Percentiles rank a stretch among this genome's conserved stretches.
phyloP scores from a whole-genome alignment of 495 filamentous ascomycete species.

The Daldinia vernicosa region DNA sequence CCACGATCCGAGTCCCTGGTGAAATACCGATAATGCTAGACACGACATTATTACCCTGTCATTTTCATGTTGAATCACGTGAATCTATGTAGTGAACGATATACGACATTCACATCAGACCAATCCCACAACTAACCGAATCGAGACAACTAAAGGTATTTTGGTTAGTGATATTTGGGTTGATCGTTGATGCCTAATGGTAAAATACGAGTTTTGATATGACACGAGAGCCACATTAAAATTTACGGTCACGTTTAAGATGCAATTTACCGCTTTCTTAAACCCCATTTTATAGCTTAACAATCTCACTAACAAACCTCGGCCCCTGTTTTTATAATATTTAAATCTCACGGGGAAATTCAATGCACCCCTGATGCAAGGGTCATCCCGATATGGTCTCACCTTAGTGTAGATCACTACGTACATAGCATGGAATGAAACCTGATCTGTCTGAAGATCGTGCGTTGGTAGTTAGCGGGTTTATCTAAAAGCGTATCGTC shows the following conservation, averaged over 20 bases:
- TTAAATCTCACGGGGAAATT: conserved; percentile 26
- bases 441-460: conserved; percentile 24
- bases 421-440: conserved; percentile 36
- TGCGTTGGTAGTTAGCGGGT: conserved; percentile 16
- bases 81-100: conserved; percentile 5
- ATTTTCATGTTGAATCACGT: neutral
- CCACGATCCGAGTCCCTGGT: neutral
- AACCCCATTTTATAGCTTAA: neutral
- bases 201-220: neutral
- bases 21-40: neutral
- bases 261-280: neutral
- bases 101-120: conserved; percentile 1
- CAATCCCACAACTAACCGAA: neutral
- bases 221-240: neutral
- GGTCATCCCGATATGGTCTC: conserved; percentile 32
- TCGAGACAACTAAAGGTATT: neutral
- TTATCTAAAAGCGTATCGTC: conserved; percentile 20
- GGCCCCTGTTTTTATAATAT: conserved; percentile 23
- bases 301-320: neutral
- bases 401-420: conserved; percentile 11
- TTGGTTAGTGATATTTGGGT: neutral
- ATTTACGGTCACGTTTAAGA: neutral
- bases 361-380: conserved; percentile 19
- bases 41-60: neutral
- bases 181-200: conserved; percentile 5